These are phyloP conservation scores for Athelia psychrophila DNA, from an alignment of 1,284 basidiomycete species.

Conservation along the genomic window DNA sequence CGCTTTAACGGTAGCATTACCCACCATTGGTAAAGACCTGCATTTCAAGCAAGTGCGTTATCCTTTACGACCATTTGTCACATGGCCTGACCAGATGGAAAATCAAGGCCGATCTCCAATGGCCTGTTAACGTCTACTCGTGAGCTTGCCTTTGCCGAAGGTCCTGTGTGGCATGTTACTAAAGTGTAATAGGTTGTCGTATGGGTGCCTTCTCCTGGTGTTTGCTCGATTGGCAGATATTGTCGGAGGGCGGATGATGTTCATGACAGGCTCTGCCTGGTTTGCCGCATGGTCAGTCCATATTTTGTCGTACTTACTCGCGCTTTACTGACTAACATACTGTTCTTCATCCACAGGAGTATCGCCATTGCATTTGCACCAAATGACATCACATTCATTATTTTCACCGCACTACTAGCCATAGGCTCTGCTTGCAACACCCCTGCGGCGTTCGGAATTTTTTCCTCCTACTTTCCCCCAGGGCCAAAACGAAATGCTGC, in stretches of 20 bases:
- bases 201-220: slow-evolving; percentile 28
- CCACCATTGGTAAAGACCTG: too few species aligned
- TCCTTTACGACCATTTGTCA: too few species aligned
- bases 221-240: slow-evolving; percentile 36
- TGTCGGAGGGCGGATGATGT: slow-evolving; percentile 33
- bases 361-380: slow-evolving; percentile 24
- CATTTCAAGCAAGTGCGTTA: too few species aligned
- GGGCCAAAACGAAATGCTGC: slow-evolving; percentile 26
- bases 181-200: too few species aligned
- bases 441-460: slow-evolving; percentile 26
- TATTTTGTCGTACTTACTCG: slow-evolving; percentile 1
- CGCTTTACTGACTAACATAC: not conserved
- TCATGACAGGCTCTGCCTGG: slow-evolving; percentile 30
- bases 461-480: slow-evolving; percentile 21
- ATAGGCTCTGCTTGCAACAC: slow-evolving; percentile 28
- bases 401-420: slow-evolving; percentile 26
- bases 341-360: slow-evolving; percentile 22
- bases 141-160: too few species aligned
- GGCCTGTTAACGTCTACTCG: too few species aligned
- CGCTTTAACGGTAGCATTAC: too few species aligned
- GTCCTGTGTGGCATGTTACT: too few species aligned
- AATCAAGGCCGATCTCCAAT: too few species aligned
- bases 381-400: slow-evolving; percentile 20
- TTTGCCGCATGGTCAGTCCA: slow-evolving; percentile 28
- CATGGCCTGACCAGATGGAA: too few species aligned